Evolutionary conservation across 2,329 filamentous ascomycete genomes (phyloP), one percentile per base, ranked within the genome.

Genomic region (Claviceps sp.): DNA sequence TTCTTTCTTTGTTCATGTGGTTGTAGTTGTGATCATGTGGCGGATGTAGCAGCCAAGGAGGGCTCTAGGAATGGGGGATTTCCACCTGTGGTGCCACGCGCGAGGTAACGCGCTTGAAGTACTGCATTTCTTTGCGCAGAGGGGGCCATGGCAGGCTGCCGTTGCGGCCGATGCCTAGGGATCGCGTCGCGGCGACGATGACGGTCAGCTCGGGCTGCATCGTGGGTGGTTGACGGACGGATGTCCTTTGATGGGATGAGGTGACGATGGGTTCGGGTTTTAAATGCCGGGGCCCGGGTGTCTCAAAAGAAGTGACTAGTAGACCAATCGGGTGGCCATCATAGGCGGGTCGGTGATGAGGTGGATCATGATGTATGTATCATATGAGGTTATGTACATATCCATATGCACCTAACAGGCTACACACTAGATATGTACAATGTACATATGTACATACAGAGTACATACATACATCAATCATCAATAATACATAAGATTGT

Each of bases 31-130:
- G 5, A 20, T 5, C 5, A n/a, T n/a, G 5, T 8, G 9, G 8
- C 13, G 26, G 8, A 45, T 5, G 13, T 5, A 26, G 14, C 17
- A 23, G n/a, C 5, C 13, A 29, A 40, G 7, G 17, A 4, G 20
- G 29, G 29, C 29, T 34, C 9, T 14, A 14, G 16, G 16, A n/a
- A 22, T n/a, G n/a, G 26, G 6, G 14, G 6, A 17, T 9, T 54
- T 57, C 51, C 61, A 73, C 72, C 61, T 66, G 63, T 39, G 65
- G 58, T 23, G 75, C 72, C 0, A 79, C 64, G 16, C 83, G 80
- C 60, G 86, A 88, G 3, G 91, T 97, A 42, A 95, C 85, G 53
- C 90, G 83, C 17, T 88, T 86, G 66, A 98, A 98, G 67, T 95
- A 97, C 40, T 82, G 82, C 88, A 98, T 95, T 69, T 98, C 93